phyloP scores from a whole-genome alignment of 768 basidiomycete species.

The Sutorius australiensis region DNA sequence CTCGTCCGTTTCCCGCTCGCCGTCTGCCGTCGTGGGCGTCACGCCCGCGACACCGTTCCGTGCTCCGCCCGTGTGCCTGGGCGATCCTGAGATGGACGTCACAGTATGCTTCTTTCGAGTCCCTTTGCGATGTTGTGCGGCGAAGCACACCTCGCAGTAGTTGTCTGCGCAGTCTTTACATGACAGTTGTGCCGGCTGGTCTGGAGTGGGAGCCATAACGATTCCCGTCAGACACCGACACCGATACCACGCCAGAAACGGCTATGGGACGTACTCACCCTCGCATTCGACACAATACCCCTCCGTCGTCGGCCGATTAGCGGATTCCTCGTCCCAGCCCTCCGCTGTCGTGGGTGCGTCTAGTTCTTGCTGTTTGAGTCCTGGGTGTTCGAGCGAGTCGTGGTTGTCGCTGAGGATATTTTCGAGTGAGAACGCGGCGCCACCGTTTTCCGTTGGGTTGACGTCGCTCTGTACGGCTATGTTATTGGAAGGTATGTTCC shows the following conservation, averaged over 20 bases:
- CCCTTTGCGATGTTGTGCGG: constrained; percentile 81
- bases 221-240: not conserved
- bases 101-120: constrained; percentile 61
- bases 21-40: not conserved
- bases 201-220: constrained; percentile 34
- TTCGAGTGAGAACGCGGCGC: constrained; percentile 52
- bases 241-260: too few relatives aligned
- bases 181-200: constrained; percentile 74
- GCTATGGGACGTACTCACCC: constrained; percentile 42
- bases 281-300: constrained; percentile 85
- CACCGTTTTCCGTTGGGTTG: constrained; percentile 4
- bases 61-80: constrained; percentile 5
- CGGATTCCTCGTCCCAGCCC: constrained; percentile 69
- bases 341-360: constrained; percentile 36
- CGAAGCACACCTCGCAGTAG: constrained; percentile 85
- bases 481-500: constrained; percentile 15
- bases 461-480: constrained; percentile 9
- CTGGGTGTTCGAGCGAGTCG: constrained; percentile 57
- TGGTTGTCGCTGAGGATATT: constrained; percentile 67
- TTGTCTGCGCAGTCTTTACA: constrained; percentile 71
- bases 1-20: constrained; percentile 14
- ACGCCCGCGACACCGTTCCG: constrained; percentile 15
- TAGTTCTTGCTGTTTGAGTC: constrained; percentile 30
- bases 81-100: constrained; percentile 39
- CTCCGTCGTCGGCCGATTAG: constrained; percentile 43